These are phyloP conservation scores for Ramularia collo-cygni DNA, from an alignment of 2,329 filamentous ascomycete species.

Conservation along the genomic window DNA sequence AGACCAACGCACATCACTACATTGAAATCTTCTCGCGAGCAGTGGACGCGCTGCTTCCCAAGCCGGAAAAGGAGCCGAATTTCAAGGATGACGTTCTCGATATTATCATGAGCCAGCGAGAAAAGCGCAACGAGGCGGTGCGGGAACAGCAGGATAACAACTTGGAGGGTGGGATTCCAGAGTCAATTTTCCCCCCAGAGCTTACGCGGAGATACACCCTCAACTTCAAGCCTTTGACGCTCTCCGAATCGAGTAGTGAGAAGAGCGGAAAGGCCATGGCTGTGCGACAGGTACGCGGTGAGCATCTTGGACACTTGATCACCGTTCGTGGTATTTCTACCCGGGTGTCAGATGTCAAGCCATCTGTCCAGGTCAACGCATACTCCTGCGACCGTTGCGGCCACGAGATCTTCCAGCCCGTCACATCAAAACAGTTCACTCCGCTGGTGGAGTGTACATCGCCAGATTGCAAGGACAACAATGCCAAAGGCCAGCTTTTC, in stretches of 20 bases:
- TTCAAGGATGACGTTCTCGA: slow-evolving; percentile 98
- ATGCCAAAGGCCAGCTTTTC: slow-evolving; percentile 87
- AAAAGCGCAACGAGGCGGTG: slow-evolving; percentile 75
- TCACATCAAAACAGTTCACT: slow-evolving; percentile 83
- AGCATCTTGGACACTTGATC: slow-evolving; percentile 88
- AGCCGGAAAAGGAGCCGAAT: slow-evolving; percentile 69
- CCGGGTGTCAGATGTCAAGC: slow-evolving; percentile 94
- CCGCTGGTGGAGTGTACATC: slow-evolving; percentile 84
- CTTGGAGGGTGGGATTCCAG: slow-evolving; percentile 49
- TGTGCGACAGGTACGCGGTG: slow-evolving; percentile 87
- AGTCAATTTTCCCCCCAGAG: slow-evolving; percentile 82
- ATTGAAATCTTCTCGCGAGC: slow-evolving; percentile 85
- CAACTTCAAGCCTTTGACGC: slow-evolving; percentile 88
- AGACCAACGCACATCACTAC: slow-evolving; percentile 90
- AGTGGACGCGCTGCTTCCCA: slow-evolving; percentile 78
- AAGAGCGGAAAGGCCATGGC: slow-evolving; percentile 61
- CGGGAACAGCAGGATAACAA: slow-evolving; percentile 35
- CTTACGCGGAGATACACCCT: slow-evolving; percentile 90
- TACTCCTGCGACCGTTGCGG: slow-evolving; percentile 97
- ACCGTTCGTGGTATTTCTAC: slow-evolving; percentile 92
- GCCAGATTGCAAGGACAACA: slow-evolving; percentile 80
- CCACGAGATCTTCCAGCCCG: slow-evolving; percentile 94
- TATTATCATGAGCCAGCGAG: slow-evolving; percentile 88
- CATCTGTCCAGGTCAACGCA: slow-evolving; percentile 92
- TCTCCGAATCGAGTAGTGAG: slow-evolving; percentile 58